Percentiles rank a stretch among this genome's conserved stretches.
These are phyloP conservation scores for Penicillium nucicola DNA, from an alignment of 495 filamentous ascomycete species.

Conservation along the genomic window DNA sequence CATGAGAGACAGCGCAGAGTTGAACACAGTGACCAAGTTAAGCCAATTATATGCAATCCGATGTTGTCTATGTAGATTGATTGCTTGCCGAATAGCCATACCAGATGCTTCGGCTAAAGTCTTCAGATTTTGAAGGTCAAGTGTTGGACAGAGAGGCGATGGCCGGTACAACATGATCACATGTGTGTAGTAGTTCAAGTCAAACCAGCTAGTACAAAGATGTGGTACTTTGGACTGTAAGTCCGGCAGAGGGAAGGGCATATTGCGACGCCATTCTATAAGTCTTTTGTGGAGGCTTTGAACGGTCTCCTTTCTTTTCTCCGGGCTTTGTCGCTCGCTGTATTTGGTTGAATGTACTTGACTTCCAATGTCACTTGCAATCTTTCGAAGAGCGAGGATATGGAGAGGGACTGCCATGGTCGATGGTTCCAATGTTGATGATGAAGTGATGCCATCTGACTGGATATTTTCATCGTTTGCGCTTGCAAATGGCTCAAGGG, in stretches of 20 bases:
- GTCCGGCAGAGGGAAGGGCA: conserved; percentile 40
- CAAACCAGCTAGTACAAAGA: conserved; percentile 38
- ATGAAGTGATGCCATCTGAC: conserved; percentile 15
- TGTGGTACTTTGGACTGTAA: conserved; percentile 34
- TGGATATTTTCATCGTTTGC: conserved; percentile 34
- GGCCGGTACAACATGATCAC: conserved; percentile 37
- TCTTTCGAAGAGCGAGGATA: conserved; percentile 31
- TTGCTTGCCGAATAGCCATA: conserved; percentile 37
- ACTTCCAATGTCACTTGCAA: conserved; percentile 34
- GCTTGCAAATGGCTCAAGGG: conserved; percentile 27
- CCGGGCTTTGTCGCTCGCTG: conserved; percentile 6
- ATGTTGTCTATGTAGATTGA: conserved; percentile 31
- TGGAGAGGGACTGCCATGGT: conserved; percentile 37
- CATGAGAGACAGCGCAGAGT: conserved; percentile 33
- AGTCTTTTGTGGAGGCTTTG: conserved; percentile 30
- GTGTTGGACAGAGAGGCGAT: conserved; percentile 28
- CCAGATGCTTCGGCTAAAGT: conserved; percentile 30
- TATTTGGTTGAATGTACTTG: conserved; percentile 22
- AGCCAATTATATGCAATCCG: conserved; percentile 42
- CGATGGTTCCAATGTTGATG: conserved; percentile 22
- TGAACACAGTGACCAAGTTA: conserved; percentile 36
- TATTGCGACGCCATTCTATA: conserved; percentile 36
- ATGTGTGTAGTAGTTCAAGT: conserved; percentile 41
- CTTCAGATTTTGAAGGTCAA: conserved; percentile 25
- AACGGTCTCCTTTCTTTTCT: conserved; percentile 23